Evolutionary conservation across 257 asterid genomes (phyloP), one percentile per base, ranked within the genome.

Genomic region (Gentiana straminea): DNA sequence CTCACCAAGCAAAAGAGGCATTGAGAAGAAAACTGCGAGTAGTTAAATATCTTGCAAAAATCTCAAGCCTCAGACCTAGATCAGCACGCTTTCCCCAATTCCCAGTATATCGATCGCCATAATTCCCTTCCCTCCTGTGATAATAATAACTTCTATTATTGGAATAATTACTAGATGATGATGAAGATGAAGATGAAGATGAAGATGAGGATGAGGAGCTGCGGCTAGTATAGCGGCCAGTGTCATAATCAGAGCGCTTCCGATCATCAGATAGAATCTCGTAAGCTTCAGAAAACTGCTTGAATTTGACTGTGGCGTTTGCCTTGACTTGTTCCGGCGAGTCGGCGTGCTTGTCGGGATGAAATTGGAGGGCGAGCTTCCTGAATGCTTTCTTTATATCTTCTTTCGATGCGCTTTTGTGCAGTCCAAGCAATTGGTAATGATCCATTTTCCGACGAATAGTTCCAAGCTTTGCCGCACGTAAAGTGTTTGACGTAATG

Each of bases 201-300:
- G 52, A 8, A 3, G 62, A 44, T 11, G 62, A 44, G 39, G 54
- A 32, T 48, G 43, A 24, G 24, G 67, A 54, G 36, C 56, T 13
- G 37, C 36, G 43, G 56, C 44, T 45, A 32, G 51, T 13, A 32
- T 41, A 13, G n/a, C 70, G 67, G 57, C 45, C 60, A 62, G 76
- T 68, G 62, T 86, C 86, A 59, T 86, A 89, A 60, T 83, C 94
- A 35, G 87, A 86, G 33, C 95, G 88, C 59, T 74, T 83, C 55
- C 78, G 78, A 67, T 89, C 95, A 39, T 89, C 89, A 7, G 66
- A 73, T 3, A 89, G 82, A 52, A 72, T 70, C 49, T 83, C 97
- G 71, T 89, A 89, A 24, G 97, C 97, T 70, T 79, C 89, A n/a
- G 97, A 81, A 3, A 89, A 65, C 76, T 72, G 86, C 79, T 81